A percentile compares a stretch with the other conserved stretches of the same genome.
These are phyloP conservation scores for Suillus discolor DNA, from an alignment of 768 basidiomycete species.

Conservation along the genomic window DNA sequence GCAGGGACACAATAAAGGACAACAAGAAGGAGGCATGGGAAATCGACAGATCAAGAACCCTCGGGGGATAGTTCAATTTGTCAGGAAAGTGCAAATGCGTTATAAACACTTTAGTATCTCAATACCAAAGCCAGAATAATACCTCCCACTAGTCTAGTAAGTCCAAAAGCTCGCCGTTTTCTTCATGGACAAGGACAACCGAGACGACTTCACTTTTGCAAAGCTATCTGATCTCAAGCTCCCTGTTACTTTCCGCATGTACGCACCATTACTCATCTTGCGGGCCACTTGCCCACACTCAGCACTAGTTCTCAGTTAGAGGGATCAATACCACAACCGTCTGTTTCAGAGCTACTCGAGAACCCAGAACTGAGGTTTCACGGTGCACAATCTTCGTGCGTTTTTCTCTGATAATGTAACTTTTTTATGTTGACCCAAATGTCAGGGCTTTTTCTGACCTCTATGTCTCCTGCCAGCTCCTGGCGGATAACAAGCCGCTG, in stretches of 20 bases:
- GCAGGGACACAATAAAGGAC: background rate
- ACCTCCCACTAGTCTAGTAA: too few species aligned
- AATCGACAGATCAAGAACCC: too few species aligned
- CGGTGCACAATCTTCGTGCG: conserved; percentile 78
- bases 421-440: conserved; percentile 30
- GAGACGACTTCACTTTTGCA: conserved; percentile 92
- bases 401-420: conserved; percentile 17
- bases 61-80: too few species aligned
- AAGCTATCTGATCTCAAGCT: conserved; percentile 87
- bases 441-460: conserved; percentile 86
- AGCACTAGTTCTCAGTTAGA: conserved; percentile 76
- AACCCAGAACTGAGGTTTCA: conserved; percentile 82
- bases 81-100: too few species aligned
- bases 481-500: conserved; percentile 90
- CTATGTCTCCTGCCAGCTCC: conserved; percentile 89
- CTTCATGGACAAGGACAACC: conserved; percentile 62
- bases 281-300: background rate
- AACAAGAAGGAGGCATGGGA: too few species aligned
- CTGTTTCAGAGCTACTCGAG: conserved; percentile 81
- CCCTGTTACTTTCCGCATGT: conserved; percentile 88
- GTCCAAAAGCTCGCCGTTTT: background rate
- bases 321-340: conserved; percentile 69
- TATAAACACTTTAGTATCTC: too few species aligned
- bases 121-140: too few species aligned
- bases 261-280: conserved; percentile 18